These are phyloP conservation scores for Fragilariopsis cylindrus DNA, from an alignment of 108 stramenopile species.

Conservation along the genomic window DNA sequence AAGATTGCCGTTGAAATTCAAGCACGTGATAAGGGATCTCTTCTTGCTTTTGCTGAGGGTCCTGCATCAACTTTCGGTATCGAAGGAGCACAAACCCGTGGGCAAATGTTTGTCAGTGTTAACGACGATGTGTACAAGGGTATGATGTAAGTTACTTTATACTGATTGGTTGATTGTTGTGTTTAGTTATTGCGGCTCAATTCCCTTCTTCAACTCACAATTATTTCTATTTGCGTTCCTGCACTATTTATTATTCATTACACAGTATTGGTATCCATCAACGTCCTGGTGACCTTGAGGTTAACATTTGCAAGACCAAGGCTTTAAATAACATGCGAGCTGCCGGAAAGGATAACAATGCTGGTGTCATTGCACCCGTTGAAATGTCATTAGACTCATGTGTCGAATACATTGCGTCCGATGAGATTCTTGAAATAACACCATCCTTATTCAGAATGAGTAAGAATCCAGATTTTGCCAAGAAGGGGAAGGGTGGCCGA, in stretches of 20 bases:
- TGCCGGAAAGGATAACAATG: conserved; percentile 92
- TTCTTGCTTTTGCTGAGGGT: conserved; percentile 95
- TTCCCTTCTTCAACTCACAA: background rate
- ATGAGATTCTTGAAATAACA: conserved; percentile 97
- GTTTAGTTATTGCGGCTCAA: too few species aligned
- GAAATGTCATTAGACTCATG: conserved; percentile 96
- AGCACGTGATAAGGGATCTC: conserved; percentile 92
- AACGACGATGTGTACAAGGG: conserved; percentile 92
- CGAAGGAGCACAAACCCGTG: conserved; percentile 93
- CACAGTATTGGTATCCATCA: conserved; percentile 93
- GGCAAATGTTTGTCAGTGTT: conserved; percentile 84
- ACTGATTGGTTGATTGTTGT: conserved; percentile 15
- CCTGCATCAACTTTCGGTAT: conserved; percentile 89
- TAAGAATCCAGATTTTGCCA: conserved; percentile 87
- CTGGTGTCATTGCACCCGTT: conserved; percentile 87
- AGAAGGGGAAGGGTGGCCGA: conserved; percentile 36
- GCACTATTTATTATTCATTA: conserved; percentile 1
- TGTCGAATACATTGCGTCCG: conserved; percentile 93
- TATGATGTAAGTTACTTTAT: conserved; percentile 65
- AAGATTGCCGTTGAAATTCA: conserved; percentile 87
- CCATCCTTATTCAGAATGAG: conserved; percentile 89
- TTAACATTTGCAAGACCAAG: conserved; percentile 98
- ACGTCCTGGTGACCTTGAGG: conserved; percentile 95
- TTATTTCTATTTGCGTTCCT: conserved; percentile 5
- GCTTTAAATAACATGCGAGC: conserved; percentile 97